Evolutionary conservation across 208 protist species (phyloP).

Genomic region (Crithidia sp.): DNA sequence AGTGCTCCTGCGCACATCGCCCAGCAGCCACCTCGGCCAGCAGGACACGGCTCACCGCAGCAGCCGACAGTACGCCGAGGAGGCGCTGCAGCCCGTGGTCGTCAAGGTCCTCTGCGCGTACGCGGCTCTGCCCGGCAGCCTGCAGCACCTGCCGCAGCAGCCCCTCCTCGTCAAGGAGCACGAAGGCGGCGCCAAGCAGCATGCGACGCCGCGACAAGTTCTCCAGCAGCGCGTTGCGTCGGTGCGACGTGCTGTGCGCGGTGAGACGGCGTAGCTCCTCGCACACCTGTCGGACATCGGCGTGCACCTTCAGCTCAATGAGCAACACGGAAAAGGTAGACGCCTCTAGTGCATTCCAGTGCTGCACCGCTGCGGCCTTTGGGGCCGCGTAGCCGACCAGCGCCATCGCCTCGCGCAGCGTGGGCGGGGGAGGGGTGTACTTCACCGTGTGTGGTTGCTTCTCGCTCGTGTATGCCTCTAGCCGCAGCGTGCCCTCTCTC

Average conservation of each 20-base stretch:
- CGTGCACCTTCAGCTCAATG: constrained; percentile 14
- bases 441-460: constrained; percentile 4
- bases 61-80: constrained; percentile 50
- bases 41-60: constrained; percentile 16
- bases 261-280: constrained; percentile 15
- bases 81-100: constrained; percentile 73
- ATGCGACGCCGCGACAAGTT: constrained; percentile 25
- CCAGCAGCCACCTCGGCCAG: constrained; percentile 21
- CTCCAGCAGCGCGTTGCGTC: constrained; percentile 4
- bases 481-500: neutral
- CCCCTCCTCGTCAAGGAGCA: constrained; percentile 45
- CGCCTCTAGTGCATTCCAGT: constrained; percentile 21
- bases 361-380: constrained; percentile 1
- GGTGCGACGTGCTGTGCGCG: neutral
- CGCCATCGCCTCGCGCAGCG: constrained; percentile 34
- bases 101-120: constrained; percentile 65
- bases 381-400: constrained; percentile 33
- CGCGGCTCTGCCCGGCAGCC: constrained; percentile 29
- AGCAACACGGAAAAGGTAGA: constrained; percentile 16
- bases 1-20: constrained; percentile 66
- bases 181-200: constrained; percentile 65
- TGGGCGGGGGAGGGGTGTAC: constrained; percentile 12
- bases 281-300: constrained; percentile 25
- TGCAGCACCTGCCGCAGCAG: constrained; percentile 52
- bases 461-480: neutral